These are phyloP conservation scores for Saturnispora hagleri DNA, from an alignment of 805 yeast species.

Conservation along the genomic window DNA sequence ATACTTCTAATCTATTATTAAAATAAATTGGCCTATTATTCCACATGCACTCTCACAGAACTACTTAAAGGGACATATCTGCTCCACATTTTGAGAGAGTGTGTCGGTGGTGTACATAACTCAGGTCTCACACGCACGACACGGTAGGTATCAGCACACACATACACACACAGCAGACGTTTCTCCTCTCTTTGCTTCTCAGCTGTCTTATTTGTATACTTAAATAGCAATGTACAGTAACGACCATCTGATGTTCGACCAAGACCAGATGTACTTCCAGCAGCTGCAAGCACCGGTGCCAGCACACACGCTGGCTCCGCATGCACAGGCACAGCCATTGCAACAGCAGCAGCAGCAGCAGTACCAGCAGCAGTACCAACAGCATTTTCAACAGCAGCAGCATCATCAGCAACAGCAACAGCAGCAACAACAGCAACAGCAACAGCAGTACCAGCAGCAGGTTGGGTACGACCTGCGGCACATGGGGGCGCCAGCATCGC, in stretches of 20 bases:
- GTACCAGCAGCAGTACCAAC: too few relatives aligned
- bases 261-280: neutral
- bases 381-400: neutral
- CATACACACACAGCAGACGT: neutral
- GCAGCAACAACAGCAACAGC: neutral
- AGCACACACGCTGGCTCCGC: neutral
- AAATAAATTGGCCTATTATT: neutral
- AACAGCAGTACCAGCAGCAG: neutral
- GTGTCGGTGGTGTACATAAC: neutral
- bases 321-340: neutral
- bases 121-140: neutral
- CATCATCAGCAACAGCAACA: neutral
- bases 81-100: neutral
- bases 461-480: neutral
- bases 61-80: neutral
- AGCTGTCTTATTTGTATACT: neutral
- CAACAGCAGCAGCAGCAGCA: neutral
- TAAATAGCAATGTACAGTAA: neutral
- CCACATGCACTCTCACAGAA: neutral
- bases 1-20: neutral
- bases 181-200: neutral
- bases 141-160: neutral
- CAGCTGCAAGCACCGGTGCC: neutral
- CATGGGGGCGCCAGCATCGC: neutral
- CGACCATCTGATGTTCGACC: neutral